Percentiles rank a stretch among this genome's conserved stretches.
Conservation (phyloP, 805 yeast genomes). For the Hyphopichia homilentoma region DNA sequence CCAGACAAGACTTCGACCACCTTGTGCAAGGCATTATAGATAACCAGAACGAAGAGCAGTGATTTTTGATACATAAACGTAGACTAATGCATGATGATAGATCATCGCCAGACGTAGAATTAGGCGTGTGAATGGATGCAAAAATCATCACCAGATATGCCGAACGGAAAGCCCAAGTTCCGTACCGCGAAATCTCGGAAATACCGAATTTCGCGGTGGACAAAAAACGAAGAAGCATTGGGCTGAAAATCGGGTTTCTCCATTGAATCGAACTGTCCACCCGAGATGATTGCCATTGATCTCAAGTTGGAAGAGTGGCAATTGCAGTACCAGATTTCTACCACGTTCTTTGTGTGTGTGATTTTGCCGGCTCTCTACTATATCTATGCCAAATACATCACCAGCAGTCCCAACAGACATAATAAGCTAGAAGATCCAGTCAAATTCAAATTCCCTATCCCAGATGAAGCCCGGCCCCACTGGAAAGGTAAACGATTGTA, state of each 20-base stretch:
- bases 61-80: too few relatives aligned
- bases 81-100: too few relatives aligned
- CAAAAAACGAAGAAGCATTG: too few relatives aligned
- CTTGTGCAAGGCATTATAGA: conserved; percentile 17
- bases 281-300: conserved; percentile 45
- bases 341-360: conserved; percentile 39
- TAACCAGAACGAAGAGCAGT: too few relatives aligned
- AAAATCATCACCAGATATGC: too few relatives aligned
- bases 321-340: conserved; percentile 44
- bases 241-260: too few relatives aligned
- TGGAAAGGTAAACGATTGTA: conserved; percentile 86
- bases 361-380: conserved; percentile 34
- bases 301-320: conserved; percentile 36
- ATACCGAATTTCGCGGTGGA: too few relatives aligned
- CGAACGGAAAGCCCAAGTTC: too few relatives aligned
- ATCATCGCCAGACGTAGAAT: too few relatives aligned
- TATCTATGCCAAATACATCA: conserved; percentile 31
- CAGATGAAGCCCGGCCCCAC: conserved; percentile 78
- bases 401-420: conserved; percentile 36
- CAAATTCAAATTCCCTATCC: conserved; percentile 54
- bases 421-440: conserved; percentile 41
- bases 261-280: too few relatives aligned
- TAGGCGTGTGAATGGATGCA: too few relatives aligned
- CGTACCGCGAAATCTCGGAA: too few relatives aligned
- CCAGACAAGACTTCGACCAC: conserved; percentile 23